Conservation (phyloP, 768 basidiomycete genomes). For the Russula sp. region DNA sequence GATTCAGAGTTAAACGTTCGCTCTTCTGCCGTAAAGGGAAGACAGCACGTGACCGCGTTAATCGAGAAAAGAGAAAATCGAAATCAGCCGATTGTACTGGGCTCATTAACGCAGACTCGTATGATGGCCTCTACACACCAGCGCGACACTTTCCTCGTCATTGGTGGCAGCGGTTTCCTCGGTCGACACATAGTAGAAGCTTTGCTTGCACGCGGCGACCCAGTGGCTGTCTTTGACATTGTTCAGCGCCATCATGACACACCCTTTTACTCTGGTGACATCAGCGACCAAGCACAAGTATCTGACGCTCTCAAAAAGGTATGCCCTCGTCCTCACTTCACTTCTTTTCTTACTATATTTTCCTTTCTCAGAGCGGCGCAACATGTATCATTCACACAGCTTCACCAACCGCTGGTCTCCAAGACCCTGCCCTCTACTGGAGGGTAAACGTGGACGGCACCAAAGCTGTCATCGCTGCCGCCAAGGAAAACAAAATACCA, state of each 20-base stretch:
- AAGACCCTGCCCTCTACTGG: constrained; percentile 66
- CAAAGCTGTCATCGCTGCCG: constrained; percentile 74
- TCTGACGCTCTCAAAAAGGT: constrained; percentile 69
- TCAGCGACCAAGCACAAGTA: constrained; percentile 70
- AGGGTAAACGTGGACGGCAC: constrained; percentile 96
- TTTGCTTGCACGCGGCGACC: constrained; percentile 69
- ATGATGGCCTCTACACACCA: constrained; percentile 12
- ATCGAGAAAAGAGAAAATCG: not conserved
- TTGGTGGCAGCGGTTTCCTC: constrained; percentile 90
- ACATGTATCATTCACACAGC: constrained; percentile 96
- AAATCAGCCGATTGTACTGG: not conserved
- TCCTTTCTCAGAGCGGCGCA: constrained; percentile 51
- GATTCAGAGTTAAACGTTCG: too few species aligned
- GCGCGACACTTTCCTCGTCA: constrained; percentile 74
- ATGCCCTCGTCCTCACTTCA: constrained; percentile 20
- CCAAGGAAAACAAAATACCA: constrained; percentile 58
- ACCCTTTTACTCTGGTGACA: constrained; percentile 84
- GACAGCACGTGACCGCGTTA: constrained; percentile 12
- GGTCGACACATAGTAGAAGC: constrained; percentile 88
- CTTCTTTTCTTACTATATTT: not conserved
- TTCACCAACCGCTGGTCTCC: constrained; percentile 64
- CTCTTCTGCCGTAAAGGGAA: not conserved
- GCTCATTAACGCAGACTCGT: not conserved
- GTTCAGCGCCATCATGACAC: constrained; percentile 86
- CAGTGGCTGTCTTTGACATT: constrained; percentile 84